These are phyloP conservation scores for Jatropha curcas DNA, from an alignment of 345 rosid species.

Conservation along the genomic window DNA sequence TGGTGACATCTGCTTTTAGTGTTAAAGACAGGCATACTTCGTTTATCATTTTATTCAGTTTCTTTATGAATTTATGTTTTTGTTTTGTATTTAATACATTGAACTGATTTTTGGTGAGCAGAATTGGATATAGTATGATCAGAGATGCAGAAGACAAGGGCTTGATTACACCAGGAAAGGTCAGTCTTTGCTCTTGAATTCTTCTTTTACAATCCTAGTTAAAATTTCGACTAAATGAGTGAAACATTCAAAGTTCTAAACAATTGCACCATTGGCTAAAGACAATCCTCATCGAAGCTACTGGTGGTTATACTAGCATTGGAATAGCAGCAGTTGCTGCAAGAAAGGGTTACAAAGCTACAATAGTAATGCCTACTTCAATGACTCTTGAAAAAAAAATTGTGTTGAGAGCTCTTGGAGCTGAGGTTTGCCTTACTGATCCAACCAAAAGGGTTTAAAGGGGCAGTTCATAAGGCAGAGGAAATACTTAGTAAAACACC, in stretches of 20 bases:
- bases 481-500: slow-evolving; percentile 63
- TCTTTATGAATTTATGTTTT: neutral
- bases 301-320: slow-evolving; percentile 78
- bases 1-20: slow-evolving; percentile 56
- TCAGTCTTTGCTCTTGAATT: too few species aligned
- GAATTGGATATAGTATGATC: slow-evolving; percentile 91
- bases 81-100: neutral
- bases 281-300: slow-evolving; percentile 58
- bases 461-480: slow-evolving; percentile 42
- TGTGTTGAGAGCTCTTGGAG: slow-evolving; percentile 64
- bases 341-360: slow-evolving; percentile 59
- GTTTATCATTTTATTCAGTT: neutral
- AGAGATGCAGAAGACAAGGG: slow-evolving; percentile 86
- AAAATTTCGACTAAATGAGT: too few species aligned
- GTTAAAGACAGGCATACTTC: slow-evolving; percentile 68
- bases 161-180: slow-evolving; percentile 82
- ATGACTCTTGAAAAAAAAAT: slow-evolving; percentile 61
- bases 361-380: slow-evolving; percentile 51
- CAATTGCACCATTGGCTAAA: slow-evolving; percentile 11
- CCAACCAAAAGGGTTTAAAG: slow-evolving; percentile 44
- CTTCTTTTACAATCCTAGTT: too few species aligned
- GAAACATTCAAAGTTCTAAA: neutral
- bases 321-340: slow-evolving; percentile 73
- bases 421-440: slow-evolving; percentile 57
- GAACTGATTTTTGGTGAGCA: slow-evolving; percentile 21